phyloP scores from a whole-genome alignment of 108 stramenopile species.

The Nitzschia palea region DNA sequence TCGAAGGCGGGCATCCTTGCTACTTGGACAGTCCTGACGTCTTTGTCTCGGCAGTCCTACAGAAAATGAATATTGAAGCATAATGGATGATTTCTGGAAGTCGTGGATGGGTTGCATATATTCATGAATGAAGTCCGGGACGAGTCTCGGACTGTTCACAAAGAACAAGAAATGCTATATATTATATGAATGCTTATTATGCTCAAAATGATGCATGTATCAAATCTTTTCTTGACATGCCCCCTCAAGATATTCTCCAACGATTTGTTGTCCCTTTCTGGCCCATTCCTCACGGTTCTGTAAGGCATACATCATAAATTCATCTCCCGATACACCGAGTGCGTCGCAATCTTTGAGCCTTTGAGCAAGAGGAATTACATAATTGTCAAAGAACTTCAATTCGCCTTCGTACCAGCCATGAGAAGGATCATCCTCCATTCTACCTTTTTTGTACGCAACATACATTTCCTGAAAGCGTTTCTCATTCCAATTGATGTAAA shows the following conservation, averaged over 20 bases:
- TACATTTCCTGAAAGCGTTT: constrained; percentile 36
- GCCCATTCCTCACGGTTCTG: constrained; percentile 30
- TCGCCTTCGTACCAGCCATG: constrained; percentile 26
- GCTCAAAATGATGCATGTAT: too few species aligned
- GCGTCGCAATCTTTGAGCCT: constrained; percentile 33
- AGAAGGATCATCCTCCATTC: constrained; percentile 11
- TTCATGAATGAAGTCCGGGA: too few species aligned
- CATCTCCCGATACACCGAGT: constrained; percentile 19
- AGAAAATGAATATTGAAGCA: constrained; percentile 5
- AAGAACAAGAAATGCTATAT: too few species aligned
- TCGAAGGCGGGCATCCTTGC: constrained; percentile 68
- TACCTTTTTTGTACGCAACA: constrained; percentile 17
- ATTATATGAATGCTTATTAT: too few species aligned
- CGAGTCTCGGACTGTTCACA: too few species aligned
- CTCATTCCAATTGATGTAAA: constrained; percentile 51
- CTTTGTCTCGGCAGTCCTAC: constrained; percentile 43
- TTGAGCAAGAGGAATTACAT: constrained; percentile 36
- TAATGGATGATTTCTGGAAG: too few species aligned
- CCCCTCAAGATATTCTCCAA: constrained; percentile 1
- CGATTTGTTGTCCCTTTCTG: constrained; percentile 23
- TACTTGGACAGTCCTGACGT: constrained; percentile 73
- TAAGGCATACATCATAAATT: constrained; percentile 27
- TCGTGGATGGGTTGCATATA: too few species aligned
- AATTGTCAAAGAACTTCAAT: constrained; percentile 33
- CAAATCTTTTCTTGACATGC: too few species aligned